These are phyloP conservation scores for Umbelopsis sp. DNA, from an alignment of 371 early-diverging fungal species.

Conservation along the genomic window DNA sequence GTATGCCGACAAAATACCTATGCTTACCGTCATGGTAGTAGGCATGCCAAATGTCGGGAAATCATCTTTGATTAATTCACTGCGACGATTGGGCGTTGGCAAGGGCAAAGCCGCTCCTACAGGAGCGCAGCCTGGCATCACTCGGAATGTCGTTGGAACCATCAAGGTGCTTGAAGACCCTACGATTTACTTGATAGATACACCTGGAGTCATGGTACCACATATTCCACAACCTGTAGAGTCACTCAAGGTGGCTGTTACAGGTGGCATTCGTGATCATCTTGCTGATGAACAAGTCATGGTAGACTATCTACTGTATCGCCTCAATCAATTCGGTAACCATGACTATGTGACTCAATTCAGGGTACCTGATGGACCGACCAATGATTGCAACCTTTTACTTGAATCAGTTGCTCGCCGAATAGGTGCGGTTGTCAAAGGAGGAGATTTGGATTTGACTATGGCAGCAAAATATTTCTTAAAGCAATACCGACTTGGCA, in stretches of 20 bases:
- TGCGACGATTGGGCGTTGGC: conserved; percentile 74
- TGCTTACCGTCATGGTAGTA: conserved; percentile 78
- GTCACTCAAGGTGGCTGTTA: conserved; percentile 81
- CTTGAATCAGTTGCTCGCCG: conserved; percentile 65
- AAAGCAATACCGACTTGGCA: conserved; percentile 75
- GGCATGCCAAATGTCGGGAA: conserved; percentile 98
- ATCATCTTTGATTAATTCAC: conserved; percentile 87
- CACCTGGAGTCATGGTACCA: conserved; percentile 91
- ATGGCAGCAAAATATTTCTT: conserved; percentile 74
- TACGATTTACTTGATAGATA: conserved; percentile 87
- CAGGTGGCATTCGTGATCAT: conserved; percentile 89
- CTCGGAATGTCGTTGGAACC: conserved; percentile 77
- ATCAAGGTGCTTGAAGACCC: conserved; percentile 89
- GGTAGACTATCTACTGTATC: conserved; percentile 87
- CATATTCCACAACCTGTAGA: conserved; percentile 76
- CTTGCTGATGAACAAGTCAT: conserved; percentile 81
- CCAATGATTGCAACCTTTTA: conserved; percentile 69
- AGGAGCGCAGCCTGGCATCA: conserved; percentile 90
- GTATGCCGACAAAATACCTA: conserved; percentile 48
- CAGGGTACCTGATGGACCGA: conserved; percentile 49
- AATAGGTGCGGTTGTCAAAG: conserved; percentile 79
- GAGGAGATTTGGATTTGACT: conserved; percentile 68
- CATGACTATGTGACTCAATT: conserved; percentile 42
- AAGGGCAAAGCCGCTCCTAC: conserved; percentile 85
- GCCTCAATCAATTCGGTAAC: conserved; percentile 66